phyloP scores from a whole-genome alignment of 2,329 filamentous ascomycete genomes.

The Gnomoniopsis smithogilvyi region DNA sequence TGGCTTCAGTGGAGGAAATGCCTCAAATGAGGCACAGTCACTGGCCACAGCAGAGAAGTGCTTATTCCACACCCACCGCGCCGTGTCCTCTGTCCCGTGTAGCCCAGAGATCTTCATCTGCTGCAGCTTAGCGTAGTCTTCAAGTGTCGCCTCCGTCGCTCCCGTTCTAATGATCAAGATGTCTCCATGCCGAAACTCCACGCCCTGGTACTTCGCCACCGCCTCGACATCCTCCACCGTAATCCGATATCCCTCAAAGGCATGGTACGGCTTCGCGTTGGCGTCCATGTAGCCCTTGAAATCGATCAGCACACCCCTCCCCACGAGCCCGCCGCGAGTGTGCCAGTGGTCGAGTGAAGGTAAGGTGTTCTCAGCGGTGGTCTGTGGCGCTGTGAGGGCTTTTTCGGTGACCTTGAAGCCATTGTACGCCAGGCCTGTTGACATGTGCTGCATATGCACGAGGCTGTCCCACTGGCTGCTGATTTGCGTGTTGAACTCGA shows the following conservation, averaged over 20 bases:
- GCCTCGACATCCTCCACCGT: slow-evolving; percentile 27
- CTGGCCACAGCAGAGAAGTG: slow-evolving; percentile 65
- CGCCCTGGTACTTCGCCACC: slow-evolving; percentile 31
- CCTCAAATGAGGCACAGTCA: slow-evolving; percentile 63
- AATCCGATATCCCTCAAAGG: slow-evolving; percentile 9
- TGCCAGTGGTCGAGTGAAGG: slow-evolving; percentile 35
- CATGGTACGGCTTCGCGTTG: slow-evolving; percentile 4
- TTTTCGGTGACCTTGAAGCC: slow-evolving; percentile 37
- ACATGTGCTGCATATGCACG: slow-evolving; percentile 43
- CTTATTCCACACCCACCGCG: slow-evolving; percentile 66
- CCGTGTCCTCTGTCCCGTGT: slow-evolving; percentile 47
- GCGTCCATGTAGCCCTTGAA: slow-evolving; percentile 24
- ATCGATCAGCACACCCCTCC: slow-evolving; percentile 46
- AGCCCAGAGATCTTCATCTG: slow-evolving; percentile 32
- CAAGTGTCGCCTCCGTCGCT: slow-evolving; percentile 30
- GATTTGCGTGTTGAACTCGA: slow-evolving; percentile 54
- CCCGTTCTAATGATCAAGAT: slow-evolving; percentile 38
- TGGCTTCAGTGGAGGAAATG: slow-evolving; percentile 50
- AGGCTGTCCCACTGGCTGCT: slow-evolving; percentile 57
- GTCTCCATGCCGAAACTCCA: slow-evolving; percentile 32
- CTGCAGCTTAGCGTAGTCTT: slow-evolving; percentile 32
- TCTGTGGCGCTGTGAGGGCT: slow-evolving; percentile 24
- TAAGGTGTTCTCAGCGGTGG: slow-evolving; percentile 28
- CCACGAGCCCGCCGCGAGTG: slow-evolving; percentile 34
- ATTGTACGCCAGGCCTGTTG: slow-evolving; percentile 46